phyloP scores from a whole-genome alignment of 2,329 filamentous ascomycete species.

The Monosporascus ibericus region DNA sequence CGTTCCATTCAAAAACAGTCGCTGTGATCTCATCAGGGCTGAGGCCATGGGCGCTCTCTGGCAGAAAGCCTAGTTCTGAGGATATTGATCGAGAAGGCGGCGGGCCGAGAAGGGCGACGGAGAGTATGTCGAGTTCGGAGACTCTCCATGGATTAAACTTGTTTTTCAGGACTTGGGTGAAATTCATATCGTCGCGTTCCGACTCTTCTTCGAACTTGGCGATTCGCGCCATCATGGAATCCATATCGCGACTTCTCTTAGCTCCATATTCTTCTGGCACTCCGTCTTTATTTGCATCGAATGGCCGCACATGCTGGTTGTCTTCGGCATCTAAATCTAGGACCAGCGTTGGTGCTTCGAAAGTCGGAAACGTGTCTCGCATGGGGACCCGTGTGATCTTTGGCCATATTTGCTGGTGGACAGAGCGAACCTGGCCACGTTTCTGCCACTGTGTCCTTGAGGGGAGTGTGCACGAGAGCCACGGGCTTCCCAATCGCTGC shows the following conservation, averaged over 20 bases:
- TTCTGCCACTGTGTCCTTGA: conserved; percentile 4
- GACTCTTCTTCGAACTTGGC: conserved; percentile 23
- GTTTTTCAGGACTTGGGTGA: conserved; percentile 4
- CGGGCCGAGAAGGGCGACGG: conserved; percentile 26
- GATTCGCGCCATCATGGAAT: conserved; percentile 20
- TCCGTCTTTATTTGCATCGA: conserved; percentile 30
- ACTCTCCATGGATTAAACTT: conserved; percentile 31
- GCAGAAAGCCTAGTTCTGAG: background rate
- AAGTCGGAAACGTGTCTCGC: conserved; percentile 2
- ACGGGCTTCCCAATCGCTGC: conserved; percentile 12
- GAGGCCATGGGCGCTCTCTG: background rate
- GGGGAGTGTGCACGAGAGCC: conserved; percentile 6
- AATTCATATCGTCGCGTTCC: conserved; percentile 5
- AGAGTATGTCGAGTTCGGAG: conserved; percentile 37
- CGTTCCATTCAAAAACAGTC: conserved; percentile 18
- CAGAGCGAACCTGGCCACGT: conserved; percentile 5
- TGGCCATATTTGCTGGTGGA: conserved; percentile 1
- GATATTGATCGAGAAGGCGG: background rate
- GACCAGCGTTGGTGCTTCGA: conserved; percentile 35
- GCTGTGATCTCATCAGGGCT: background rate
- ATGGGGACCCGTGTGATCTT: conserved; percentile 7
- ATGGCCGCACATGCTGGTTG: conserved; percentile 35
- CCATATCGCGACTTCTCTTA: conserved; percentile 23
- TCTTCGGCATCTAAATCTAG: conserved; percentile 48
- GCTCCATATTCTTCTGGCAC: background rate